A percentile compares a stretch with the other conserved stretches of the same genome.
phyloP scores from a whole-genome alignment of 139 green algal genomes.

The Chlamydomonas sp. region DNA sequence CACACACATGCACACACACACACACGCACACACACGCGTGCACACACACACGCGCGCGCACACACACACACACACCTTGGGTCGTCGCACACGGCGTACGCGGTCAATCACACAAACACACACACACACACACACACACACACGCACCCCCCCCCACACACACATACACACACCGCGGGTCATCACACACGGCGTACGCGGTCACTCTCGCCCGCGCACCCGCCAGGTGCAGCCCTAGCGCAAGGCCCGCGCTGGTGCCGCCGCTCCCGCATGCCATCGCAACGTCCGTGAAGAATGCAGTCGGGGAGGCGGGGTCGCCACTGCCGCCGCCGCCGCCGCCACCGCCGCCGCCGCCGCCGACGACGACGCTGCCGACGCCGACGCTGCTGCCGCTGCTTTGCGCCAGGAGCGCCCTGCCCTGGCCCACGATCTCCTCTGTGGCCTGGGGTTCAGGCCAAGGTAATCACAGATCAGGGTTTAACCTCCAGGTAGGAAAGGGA shows the following conservation, averaged over 20 bases:
- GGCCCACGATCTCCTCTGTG: constrained; percentile 66
- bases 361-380: too few species aligned
- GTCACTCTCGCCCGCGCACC: constrained; percentile 43
- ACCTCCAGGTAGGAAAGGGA: too few species aligned
- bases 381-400: constrained; percentile 9
- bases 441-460: constrained; percentile 19
- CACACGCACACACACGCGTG: constrained; percentile 32
- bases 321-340: background rate
- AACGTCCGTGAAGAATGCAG: constrained; percentile 33
- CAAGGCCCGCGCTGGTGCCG: constrained; percentile 80
- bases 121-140: too few species aligned
- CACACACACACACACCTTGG: background rate
- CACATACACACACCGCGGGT: background rate
- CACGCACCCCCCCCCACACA: too few species aligned
- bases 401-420: constrained; percentile 25
- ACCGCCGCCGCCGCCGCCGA: background rate
- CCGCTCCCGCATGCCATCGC: constrained; percentile 77
- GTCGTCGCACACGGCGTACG: too few species aligned
- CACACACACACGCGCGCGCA: background rate
- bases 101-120: too few species aligned
- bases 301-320: too few species aligned
- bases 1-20: constrained; percentile 8
- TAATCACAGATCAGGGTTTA: too few species aligned
- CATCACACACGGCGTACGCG: constrained; percentile 45
- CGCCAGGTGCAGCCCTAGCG: constrained; percentile 60